These are phyloP conservation scores for Boletus fagicola DNA, from an alignment of 768 basidiomycete genomes.

Conservation along the genomic window DNA sequence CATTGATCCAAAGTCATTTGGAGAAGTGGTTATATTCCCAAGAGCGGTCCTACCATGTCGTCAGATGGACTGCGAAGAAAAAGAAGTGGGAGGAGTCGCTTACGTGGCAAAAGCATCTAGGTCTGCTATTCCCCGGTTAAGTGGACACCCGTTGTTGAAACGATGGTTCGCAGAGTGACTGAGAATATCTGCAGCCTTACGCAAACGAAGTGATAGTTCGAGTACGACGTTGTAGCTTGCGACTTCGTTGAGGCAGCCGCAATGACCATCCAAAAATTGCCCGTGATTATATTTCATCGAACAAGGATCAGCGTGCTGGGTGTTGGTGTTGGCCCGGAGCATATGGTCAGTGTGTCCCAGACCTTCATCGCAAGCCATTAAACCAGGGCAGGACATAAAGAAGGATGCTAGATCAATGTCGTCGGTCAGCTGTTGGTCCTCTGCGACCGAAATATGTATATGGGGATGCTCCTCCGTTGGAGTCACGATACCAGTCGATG, in stretches of 20 bases:
- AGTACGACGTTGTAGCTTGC: slow-evolving; percentile 56
- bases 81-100: slow-evolving; percentile 19
- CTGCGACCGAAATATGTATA: slow-evolving; percentile 29
- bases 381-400: slow-evolving; percentile 36
- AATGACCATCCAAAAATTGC: slow-evolving; percentile 38
- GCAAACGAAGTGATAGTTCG: slow-evolving; percentile 62
- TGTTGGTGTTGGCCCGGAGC: neutral
- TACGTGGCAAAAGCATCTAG: slow-evolving; percentile 55
- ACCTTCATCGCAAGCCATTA: slow-evolving; percentile 18
- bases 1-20: slow-evolving; percentile 23
- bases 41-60: slow-evolving; percentile 39
- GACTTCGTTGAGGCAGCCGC: slow-evolving; percentile 57
- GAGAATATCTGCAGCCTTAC: slow-evolving; percentile 58
- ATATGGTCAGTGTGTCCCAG: slow-evolving; percentile 9
- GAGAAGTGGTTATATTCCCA: slow-evolving; percentile 33
- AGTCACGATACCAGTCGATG: slow-evolving; percentile 39
- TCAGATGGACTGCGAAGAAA: slow-evolving; percentile 8
- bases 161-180: slow-evolving; percentile 44
- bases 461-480: slow-evolving; percentile 45
- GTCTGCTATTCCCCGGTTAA: slow-evolving; percentile 47
- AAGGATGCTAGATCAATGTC: slow-evolving; percentile 45
- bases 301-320: slow-evolving; percentile 6
- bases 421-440: slow-evolving; percentile 26
- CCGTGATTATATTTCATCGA: slow-evolving; percentile 16
- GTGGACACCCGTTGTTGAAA: slow-evolving; percentile 32